Conservation (phyloP, 2,329 filamentous ascomycete species). For the Zymoseptoria tritici region DNA sequence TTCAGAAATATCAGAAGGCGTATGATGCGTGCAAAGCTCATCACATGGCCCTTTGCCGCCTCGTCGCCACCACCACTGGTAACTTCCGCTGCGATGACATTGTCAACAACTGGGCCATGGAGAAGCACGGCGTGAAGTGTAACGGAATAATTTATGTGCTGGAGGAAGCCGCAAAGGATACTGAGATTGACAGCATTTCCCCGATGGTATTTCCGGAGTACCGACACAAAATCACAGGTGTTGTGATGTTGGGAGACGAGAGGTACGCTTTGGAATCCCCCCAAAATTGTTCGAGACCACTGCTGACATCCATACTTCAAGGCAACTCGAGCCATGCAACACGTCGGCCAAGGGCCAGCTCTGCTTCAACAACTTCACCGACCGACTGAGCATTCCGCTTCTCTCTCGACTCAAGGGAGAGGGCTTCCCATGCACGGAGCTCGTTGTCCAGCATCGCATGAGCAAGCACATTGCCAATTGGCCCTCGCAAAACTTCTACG, state of each 20-base stretch:
- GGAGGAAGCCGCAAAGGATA: neutral
- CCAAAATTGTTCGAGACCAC: no score
- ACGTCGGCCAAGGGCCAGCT: conserved; percentile 9
- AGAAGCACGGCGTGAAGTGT: conserved; percentile 7
- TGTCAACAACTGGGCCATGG: conserved; percentile 11
- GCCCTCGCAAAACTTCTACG: conserved; percentile 14
- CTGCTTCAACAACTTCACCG: conserved; percentile 12
- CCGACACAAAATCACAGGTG: conserved; percentile 12
- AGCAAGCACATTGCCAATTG: conserved; percentile 1
- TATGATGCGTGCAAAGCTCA: conserved; percentile 15
- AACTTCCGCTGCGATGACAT: conserved; percentile 13
- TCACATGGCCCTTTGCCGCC: conserved; percentile 3
- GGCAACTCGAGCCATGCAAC: conserved; percentile 13
- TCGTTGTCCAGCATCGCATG: conserved; percentile 17
- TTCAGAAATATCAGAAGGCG: conserved; percentile 8
- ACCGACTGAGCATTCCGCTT: conserved; percentile 11
- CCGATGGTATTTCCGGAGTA: conserved; percentile 9
- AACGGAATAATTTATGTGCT: neutral
- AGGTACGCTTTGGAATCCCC: neutral
- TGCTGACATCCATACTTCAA: no score
- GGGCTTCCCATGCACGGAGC: conserved; percentile 13
- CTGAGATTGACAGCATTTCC: conserved; percentile 14
- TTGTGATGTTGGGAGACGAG: conserved; percentile 14
- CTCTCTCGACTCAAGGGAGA: conserved; percentile 11
- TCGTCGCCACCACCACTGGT: conserved; percentile 18